Evolutionary conservation across 371 early-diverging fungal species (phyloP).

Genomic region (Apophysomyces ossiformis): DNA sequence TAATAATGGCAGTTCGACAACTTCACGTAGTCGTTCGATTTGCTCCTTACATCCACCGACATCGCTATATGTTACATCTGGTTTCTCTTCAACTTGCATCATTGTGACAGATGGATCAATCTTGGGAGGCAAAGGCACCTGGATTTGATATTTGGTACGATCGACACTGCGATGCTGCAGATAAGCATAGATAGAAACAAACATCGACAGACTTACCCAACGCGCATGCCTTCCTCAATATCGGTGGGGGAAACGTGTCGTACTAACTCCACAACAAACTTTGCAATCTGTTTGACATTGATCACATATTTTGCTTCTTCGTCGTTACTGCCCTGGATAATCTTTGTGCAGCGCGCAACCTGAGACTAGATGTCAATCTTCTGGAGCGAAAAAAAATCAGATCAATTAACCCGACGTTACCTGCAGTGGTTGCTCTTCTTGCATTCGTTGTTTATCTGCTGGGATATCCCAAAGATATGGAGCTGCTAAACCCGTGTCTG

Average conservation of each 20-base stretch:
- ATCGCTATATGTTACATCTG: constrained; percentile 99
- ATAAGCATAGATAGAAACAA: background rate
- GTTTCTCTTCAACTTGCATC: constrained; percentile 99
- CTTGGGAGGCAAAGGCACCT: constrained; percentile 94
- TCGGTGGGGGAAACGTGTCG: constrained; percentile 97
- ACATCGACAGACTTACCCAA: constrained; percentile 72
- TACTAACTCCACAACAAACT: constrained; percentile 98
- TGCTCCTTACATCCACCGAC: constrained; percentile 99
- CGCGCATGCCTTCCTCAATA: constrained; percentile 99
- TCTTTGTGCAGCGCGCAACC: constrained; percentile 98
- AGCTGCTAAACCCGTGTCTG: constrained; percentile 99
- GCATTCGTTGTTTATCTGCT: constrained; percentile 97
- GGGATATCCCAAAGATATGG: constrained; percentile 99
- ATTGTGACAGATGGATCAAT: constrained; percentile 96
- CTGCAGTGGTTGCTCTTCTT: constrained; percentile 97
- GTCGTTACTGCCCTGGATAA: constrained; percentile 80
- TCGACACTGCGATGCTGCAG: constrained; percentile 79
- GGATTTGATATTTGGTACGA: constrained; percentile 98
- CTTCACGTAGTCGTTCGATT: constrained; percentile 99
- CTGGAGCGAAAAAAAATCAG: background rate
- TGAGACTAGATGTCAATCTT: constrained; percentile 24
- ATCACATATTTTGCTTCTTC: constrained; percentile 97
- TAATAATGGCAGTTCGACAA: constrained; percentile 99
- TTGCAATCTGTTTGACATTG: constrained; percentile 99
- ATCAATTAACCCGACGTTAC: constrained; percentile 35